Base-by-base conservation (phyloP, 352 stramenopile genomes). In the Phytophthora capsici region DNA sequence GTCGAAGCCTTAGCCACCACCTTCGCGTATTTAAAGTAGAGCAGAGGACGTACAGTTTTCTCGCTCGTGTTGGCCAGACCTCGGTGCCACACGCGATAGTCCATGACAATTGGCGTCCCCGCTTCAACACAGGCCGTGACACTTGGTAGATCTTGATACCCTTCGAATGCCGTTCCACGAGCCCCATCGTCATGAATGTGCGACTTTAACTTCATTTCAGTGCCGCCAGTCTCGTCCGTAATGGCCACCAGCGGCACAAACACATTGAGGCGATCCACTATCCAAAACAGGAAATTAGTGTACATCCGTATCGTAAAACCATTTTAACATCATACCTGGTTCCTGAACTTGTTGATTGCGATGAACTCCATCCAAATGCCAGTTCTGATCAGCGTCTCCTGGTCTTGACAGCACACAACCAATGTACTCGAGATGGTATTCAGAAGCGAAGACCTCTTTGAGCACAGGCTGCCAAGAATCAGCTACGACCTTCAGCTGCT, bases 31-130 rank as follows among this genome's bases (percentile, higher is more conserved):
- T 91, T 91, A 50, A 90, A 89, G 59, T 93, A 93, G 6, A 92
- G 67, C 57, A 90, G 59, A 47, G 84, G 82, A 7, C 81, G 77
- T 30, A 89, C 26, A 38, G 55, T 82, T 30, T 43, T 53, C 2
- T 73, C 65, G 16, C 70, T 83, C 23, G 63, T 65, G 53, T 93
- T 93, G 2, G 78, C 75, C 4, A 77, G 44, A 12, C 84, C 84
- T 14, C 84, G 84, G 37, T 93, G 84, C 84, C 84, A 93, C 17
- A 91, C 77, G 20, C 84, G 78, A 38, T 93, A 93, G 76, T 93
- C 84, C 84, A 93, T 93, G 48, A 86, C 36, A 1, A 91, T 43
- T 0, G 83, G 80, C 25, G 79, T 91, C 6, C 83, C 83, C 1
- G 80, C 82, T 19, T 66, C 40, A n/a, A 89, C 77, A 38, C 60